Conservation (phyloP, 2,329 filamentous ascomycete species). For the Onygenales sp. region DNA sequence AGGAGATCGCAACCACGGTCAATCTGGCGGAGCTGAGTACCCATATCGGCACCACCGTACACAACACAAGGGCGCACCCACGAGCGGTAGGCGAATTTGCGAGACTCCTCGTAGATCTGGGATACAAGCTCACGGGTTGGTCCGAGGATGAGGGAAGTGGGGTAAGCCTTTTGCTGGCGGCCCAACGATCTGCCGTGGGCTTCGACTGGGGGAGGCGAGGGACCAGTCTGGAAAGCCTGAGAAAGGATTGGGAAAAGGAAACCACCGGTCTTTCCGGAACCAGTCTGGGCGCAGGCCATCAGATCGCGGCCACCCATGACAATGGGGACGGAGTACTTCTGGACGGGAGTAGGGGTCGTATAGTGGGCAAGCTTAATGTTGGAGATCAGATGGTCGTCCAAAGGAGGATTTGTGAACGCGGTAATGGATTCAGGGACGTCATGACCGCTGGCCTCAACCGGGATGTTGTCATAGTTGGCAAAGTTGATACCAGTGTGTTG, state of each 20-base stretch:
- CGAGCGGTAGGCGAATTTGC: conserved; percentile 97
- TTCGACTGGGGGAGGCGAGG: conserved; percentile 56
- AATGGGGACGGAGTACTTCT: conserved; percentile 99
- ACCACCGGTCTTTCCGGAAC: conserved; percentile 99
- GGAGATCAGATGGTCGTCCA: conserved; percentile 83
- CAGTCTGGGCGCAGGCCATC: conserved; percentile 99
- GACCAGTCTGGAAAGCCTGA: conserved; percentile 83
- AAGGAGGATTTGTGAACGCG: conserved; percentile 84
- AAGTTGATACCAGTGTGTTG: conserved; percentile 99
- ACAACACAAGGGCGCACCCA: conserved; percentile 98
- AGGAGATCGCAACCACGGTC: conserved; percentile 95
- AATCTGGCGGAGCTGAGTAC: conserved; percentile 94
- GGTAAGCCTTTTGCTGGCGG: conserved; percentile 95
- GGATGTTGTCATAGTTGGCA: conserved; percentile 99
- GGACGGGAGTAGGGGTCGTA: conserved; percentile 90
- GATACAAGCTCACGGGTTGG: conserved; percentile 97
- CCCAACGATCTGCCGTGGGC: conserved; percentile 56
- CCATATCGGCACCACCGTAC: conserved; percentile 98
- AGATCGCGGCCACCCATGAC: conserved; percentile 96
- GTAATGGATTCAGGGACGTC: conserved; percentile 87
- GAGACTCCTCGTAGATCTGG: conserved; percentile 94
- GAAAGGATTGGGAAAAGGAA: conserved; percentile 98
- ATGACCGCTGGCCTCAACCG: conserved; percentile 90
- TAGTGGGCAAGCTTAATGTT: conserved; percentile 95
- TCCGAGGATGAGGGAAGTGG: conserved; percentile 88